Conservation (phyloP, 73 alveolate species). For the Uronychia setigera region DNA sequence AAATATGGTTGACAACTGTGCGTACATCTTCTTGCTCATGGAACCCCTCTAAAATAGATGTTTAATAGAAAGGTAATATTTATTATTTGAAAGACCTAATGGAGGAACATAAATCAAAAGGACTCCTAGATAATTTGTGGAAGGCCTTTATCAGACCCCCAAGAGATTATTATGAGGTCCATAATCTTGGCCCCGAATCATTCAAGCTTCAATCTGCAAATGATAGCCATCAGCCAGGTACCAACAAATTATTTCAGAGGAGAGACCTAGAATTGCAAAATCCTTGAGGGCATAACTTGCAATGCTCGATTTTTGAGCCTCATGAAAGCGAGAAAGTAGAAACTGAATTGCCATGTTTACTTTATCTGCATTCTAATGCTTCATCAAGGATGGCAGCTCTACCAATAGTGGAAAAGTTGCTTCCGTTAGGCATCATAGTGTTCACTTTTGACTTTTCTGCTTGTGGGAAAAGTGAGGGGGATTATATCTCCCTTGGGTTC, state of each 20-base stretch:
- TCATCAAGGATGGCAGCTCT: constrained; percentile 79
- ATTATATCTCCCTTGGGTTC: constrained; percentile 58
- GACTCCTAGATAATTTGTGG: constrained; percentile 17
- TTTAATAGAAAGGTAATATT: too few species aligned
- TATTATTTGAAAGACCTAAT: too few species aligned
- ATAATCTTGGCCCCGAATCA: constrained; percentile 4
- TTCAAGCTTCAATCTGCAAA: constrained; percentile 6
- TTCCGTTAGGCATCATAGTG: constrained; percentile 80
- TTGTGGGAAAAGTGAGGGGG: constrained; percentile 59
- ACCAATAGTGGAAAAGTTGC: constrained; percentile 57
- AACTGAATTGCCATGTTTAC: constrained; percentile 79
- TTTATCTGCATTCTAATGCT: constrained; percentile 82
- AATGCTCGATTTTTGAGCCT: constrained; percentile 77
- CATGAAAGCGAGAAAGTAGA: constrained; percentile 67
- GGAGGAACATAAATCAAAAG: too few species aligned
- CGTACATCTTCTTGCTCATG: constrained; percentile 67
- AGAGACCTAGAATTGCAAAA: constrained; percentile 43
- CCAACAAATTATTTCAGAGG: constrained; percentile 33
- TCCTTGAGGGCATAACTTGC: constrained; percentile 51
- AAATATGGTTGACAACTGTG: constrained; percentile 66
- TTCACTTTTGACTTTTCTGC: constrained; percentile 86
- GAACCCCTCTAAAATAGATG: too few species aligned
- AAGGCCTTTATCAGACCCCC: constrained; percentile 55
- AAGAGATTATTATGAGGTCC: constrained; percentile 25
- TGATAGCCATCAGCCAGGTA: too few species aligned